phyloP scores from a whole-genome alignment of 192 early-diverging fungal genomes.

The Chytriomyces sp. region DNA sequence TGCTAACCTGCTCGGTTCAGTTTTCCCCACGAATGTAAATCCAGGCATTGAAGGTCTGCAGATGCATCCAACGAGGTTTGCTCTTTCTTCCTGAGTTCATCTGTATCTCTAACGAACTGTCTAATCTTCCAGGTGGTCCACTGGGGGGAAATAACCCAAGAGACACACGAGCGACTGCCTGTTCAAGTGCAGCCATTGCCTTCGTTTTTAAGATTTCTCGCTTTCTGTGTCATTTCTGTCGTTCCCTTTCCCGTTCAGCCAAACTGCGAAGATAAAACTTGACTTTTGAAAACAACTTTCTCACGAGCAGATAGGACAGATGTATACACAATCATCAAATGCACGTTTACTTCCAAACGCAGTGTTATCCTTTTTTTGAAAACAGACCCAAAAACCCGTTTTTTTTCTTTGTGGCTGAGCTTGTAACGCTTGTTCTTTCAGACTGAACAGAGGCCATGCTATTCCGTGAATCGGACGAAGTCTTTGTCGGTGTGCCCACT shows the following conservation, averaged over 20 bases:
- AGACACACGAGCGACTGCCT: too few species aligned
- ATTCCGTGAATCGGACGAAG: background rate
- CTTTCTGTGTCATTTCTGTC: too few species aligned
- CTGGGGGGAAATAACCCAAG: constrained; percentile 13
- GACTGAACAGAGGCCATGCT: background rate
- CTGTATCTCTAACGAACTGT: background rate
- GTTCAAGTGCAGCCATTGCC: too few species aligned
- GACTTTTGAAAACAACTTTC: too few species aligned
- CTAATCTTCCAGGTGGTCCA: constrained; percentile 22
- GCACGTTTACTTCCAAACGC: too few species aligned
- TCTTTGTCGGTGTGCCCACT: too few species aligned
- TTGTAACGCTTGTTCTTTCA: background rate
- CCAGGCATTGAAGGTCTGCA: constrained; percentile 82
- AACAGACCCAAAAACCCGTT: background rate
- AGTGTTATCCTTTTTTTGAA: background rate
- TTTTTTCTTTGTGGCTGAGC: background rate
- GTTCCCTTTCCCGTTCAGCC: too few species aligned
- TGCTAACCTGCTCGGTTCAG: constrained; percentile 26
- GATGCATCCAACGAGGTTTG: constrained; percentile 82
- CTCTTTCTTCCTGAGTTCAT: constrained; percentile 27
- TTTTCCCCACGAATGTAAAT: constrained; percentile 68
- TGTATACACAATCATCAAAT: too few species aligned
- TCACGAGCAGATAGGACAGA: too few species aligned
- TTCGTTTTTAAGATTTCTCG: too few species aligned
- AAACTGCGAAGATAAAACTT: too few species aligned